Evolutionary conservation across 2,329 filamentous ascomycete species (phyloP).

Genomic region (Xenoacremonium recifei): DNA sequence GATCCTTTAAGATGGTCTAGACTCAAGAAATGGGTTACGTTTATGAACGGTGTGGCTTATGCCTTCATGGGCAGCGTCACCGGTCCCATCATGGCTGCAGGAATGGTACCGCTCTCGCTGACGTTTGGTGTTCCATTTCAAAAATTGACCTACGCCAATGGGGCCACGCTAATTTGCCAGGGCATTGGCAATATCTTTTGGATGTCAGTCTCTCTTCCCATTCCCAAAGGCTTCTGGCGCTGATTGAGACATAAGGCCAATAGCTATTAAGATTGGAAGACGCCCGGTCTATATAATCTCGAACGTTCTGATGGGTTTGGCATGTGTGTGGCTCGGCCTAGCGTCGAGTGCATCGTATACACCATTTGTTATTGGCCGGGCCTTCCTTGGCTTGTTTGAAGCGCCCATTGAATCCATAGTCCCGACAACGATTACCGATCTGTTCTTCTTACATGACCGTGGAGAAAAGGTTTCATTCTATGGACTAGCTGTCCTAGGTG

Average conservation of each 20-base stretch:
- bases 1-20: constrained; percentile 7
- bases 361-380: constrained; percentile 6
- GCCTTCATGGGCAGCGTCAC: constrained; percentile 10
- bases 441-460: constrained; percentile 7
- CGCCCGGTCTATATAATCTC: constrained; percentile 7
- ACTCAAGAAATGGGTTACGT: constrained; percentile 5
- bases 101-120: constrained; percentile 5
- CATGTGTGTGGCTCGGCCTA: constrained; percentile 7
- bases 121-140: constrained; percentile 6
- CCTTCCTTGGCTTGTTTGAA: constrained; percentile 5
- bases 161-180: constrained; percentile 6
- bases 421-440: constrained; percentile 7
- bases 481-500: constrained; percentile 5
- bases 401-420: constrained; percentile 8
- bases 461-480: constrained; percentile 8
- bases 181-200: constrained; percentile 7
- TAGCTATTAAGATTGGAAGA: constrained; percentile 6
- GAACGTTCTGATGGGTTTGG: constrained; percentile 6
- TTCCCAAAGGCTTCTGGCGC: background rate
- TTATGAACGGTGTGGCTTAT: constrained; percentile 5
- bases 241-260: background rate
- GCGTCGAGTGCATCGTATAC: constrained; percentile 5
- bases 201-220: constrained; percentile 3
- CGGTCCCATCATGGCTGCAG: constrained; percentile 8
- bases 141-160: constrained; percentile 6